Base-by-base conservation (phyloP, 495 filamentous ascomycete genomes). In the Diplogelasinospora grovesii region DNA sequence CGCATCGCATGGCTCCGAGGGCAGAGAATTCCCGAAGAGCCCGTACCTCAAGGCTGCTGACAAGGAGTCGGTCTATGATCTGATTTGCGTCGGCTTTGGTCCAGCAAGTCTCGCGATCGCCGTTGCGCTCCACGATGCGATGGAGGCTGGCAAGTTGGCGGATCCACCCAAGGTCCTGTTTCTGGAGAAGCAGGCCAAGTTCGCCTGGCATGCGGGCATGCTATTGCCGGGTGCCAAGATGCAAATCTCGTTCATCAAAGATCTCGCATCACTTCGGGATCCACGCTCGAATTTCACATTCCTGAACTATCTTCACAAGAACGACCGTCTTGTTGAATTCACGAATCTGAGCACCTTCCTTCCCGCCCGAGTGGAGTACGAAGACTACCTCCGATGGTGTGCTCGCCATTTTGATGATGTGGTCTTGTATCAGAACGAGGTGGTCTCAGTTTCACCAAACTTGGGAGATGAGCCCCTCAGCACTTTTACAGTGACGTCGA, bases 181-280 rank as follows among this genome's bases (percentile, higher is more conserved):
- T 64, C 59, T 96, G 15, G 90, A 96, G 66, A 81, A 82, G 45
- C 90, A 98, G 65, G 53, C 70, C 16, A 65, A 76, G 28, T 98
- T 96, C 52, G 76, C 79, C 35, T 96, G 90, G 90, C 90, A 98
- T 60, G 78, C 83, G 3, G 90, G 90, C 24, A 98, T 98, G 90
- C 74, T 95, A 39, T 76, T 98, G 1, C 87, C 88, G 0, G 87
- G 87, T 32, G 84, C 88, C 9, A 85, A 83, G 57, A 98, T 98
- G 90, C 90, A 98, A 61, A 96, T 98, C 43, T 90, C 86, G 22
- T 98, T 96, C 71, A 71, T 98, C 63, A 98, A 98, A 68, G 92
- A 96, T 52, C 72, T 98, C 43, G 90, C 92, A 8, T 92, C 87
- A 7, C 64, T 95, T 30, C 74, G 90, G 26, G 79, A 96, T 48